A percentile compares a stretch with the other conserved stretches of the same genome.
These are phyloP conservation scores for Populus simonii DNA, from an alignment of 345 rosid genomes.

Conservation along the genomic window DNA sequence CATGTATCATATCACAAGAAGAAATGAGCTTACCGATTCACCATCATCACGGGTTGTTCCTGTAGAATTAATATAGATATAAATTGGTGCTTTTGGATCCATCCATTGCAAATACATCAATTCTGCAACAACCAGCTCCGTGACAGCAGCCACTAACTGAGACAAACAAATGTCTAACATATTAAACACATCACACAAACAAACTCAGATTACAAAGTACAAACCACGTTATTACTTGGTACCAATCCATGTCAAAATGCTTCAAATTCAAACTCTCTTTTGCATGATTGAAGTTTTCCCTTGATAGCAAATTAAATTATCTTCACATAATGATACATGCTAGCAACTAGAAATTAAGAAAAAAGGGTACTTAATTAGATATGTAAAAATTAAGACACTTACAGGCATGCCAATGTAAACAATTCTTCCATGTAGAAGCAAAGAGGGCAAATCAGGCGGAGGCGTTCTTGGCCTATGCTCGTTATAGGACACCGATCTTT, in stretches of 20 bases:
- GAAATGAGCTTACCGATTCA: conserved; percentile 54
- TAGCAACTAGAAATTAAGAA: too few relatives aligned
- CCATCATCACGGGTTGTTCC: conserved; percentile 94
- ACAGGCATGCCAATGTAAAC: conserved; percentile 96
- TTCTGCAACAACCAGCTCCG: conserved; percentile 75
- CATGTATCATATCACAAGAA: not conserved
- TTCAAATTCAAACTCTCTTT: too few relatives aligned
- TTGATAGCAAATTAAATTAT: too few relatives aligned
- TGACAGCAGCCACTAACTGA: conserved; percentile 85
- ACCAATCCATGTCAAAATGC: too few relatives aligned
- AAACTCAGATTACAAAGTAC: too few relatives aligned
- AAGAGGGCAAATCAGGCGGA: conserved; percentile 79
- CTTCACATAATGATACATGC: too few relatives aligned
- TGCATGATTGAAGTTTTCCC: too few relatives aligned
- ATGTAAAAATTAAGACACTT: conserved; percentile 16
- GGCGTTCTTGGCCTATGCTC: conserved; percentile 60
- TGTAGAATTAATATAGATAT: conserved; percentile 76
- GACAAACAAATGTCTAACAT: conserved; percentile 17
- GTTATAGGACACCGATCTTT: conserved; percentile 57
- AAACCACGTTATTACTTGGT: too few relatives aligned
- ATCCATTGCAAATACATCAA: conserved; percentile 79
- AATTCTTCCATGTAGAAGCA: conserved; percentile 72
- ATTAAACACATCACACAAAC: conserved; percentile 3
- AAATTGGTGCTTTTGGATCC: conserved; percentile 71
- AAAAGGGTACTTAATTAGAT: not conserved